These are phyloP conservation scores for Cnidoscolus chayamansa DNA, from an alignment of 441 rosid species.

Conservation along the genomic window DNA sequence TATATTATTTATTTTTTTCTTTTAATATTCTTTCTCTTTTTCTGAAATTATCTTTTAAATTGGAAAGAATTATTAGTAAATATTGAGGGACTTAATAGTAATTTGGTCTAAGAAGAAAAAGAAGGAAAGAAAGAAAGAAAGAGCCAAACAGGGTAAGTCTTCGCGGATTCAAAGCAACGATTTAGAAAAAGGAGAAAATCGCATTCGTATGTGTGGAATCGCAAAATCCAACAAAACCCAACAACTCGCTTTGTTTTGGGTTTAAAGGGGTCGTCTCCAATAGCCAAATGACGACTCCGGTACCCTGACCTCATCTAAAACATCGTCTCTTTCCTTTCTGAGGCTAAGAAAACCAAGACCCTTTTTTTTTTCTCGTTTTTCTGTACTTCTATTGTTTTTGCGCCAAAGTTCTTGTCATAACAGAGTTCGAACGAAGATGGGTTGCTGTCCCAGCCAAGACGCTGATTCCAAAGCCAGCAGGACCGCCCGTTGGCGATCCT, in stretches of 20 bases:
- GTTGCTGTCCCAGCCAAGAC: slow-evolving; percentile 68
- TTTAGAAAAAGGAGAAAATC: too few relatives aligned
- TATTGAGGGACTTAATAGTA: too few relatives aligned
- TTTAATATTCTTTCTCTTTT: too few relatives aligned
- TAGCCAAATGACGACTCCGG: not conserved
- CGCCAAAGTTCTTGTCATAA: not conserved
- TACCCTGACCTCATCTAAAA: not conserved
- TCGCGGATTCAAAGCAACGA: too few relatives aligned
- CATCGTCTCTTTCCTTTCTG: not conserved
- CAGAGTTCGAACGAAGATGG: slow-evolving; percentile 42
- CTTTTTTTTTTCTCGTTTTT: not conserved
- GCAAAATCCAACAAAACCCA: not conserved
- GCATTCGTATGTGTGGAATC: too few relatives aligned
- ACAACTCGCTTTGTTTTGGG: not conserved
- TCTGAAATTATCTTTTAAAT: too few relatives aligned
- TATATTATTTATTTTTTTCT: too few relatives aligned
- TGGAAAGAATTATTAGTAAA: too few relatives aligned
- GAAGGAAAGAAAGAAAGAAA: too few relatives aligned
- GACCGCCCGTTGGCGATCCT: slow-evolving; percentile 82
- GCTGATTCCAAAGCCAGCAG: slow-evolving; percentile 66
- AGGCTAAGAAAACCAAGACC: not conserved
- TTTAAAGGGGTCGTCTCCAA: not conserved
- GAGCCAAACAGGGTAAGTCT: too few relatives aligned
- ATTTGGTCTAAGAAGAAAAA: too few relatives aligned
- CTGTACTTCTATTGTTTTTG: not conserved